Conservation (phyloP, 2,329 filamentous ascomycete genomes). For the Fusarium setosum region DNA sequence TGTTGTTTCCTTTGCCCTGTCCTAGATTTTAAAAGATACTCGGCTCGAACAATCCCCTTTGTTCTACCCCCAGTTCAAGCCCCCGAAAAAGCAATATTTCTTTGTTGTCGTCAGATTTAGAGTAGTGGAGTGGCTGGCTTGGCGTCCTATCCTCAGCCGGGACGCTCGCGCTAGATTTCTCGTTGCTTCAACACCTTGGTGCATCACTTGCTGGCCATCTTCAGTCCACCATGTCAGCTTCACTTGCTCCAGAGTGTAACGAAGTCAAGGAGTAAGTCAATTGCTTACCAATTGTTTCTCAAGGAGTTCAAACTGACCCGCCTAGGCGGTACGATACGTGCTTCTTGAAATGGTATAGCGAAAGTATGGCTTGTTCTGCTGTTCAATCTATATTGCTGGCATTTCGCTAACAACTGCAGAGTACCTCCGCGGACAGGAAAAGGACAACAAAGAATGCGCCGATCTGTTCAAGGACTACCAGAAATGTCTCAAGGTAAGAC, state of each 20-base stretch:
- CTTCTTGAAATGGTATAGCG: slow-evolving; percentile 99
- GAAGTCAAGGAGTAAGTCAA: slow-evolving; percentile 87
- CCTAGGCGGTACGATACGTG: slow-evolving; percentile 92
- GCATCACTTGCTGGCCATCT: slow-evolving; percentile 20
- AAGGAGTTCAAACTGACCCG: background rate
- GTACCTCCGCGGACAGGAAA: slow-evolving; percentile 87
- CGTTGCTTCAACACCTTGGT: slow-evolving; percentile 32
- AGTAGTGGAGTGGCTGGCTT: slow-evolving; percentile 31
- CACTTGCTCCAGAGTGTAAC: slow-evolving; percentile 93
- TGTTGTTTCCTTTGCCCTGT: background rate
- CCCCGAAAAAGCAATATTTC: background rate
- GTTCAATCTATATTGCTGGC: too few species aligned
- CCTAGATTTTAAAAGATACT: background rate
- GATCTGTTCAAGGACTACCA: slow-evolving; percentile 90
- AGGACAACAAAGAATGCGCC: slow-evolving; percentile 85
- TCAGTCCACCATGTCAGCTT: slow-evolving; percentile 80
- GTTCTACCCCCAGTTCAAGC: background rate
- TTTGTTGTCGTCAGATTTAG: slow-evolving; percentile 4
- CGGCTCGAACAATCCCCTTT: background rate
- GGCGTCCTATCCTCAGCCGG: slow-evolving; percentile 13
- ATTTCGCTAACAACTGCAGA: slow-evolving; percentile 64
- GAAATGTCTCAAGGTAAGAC: slow-evolving; percentile 79
- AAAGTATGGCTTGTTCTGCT: slow-evolving; percentile 76
- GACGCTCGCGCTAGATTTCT: slow-evolving; percentile 27
- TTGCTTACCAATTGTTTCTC: background rate